phyloP scores from a whole-genome alignment of 345 rosid genomes.

The Salix dunnii region DNA sequence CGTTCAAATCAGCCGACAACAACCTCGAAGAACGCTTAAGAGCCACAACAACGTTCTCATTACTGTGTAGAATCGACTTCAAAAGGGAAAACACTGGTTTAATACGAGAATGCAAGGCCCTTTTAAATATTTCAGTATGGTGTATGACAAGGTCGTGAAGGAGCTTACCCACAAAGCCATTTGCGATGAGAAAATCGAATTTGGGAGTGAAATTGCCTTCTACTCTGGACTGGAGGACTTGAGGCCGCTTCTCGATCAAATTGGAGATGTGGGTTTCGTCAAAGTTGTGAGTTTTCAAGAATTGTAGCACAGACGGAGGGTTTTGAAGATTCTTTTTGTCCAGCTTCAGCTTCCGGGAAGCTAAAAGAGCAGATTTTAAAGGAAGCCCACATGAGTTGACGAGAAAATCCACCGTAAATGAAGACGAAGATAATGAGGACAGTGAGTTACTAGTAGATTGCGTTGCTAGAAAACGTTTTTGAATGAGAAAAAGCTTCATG shows the following conservation, averaged over 20 bases:
- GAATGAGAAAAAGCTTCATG: too few species aligned
- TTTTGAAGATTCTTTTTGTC: background rate
- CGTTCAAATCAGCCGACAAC: background rate
- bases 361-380: too few species aligned
- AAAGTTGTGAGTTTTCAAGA: background rate
- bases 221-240: background rate
- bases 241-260: background rate
- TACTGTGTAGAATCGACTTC: background rate
- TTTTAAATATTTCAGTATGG: background rate
- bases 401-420: too few species aligned
- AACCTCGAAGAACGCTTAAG: background rate
- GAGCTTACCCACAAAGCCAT: background rate
- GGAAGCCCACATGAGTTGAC: too few species aligned
- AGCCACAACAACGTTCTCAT: background rate
- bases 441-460: too few species aligned
- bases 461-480: too few species aligned
- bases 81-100: background rate
- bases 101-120: background rate
- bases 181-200: background rate
- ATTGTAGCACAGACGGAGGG: background rate
- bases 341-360: too few species aligned
- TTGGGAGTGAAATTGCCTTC: background rate
- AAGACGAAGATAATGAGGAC: too few species aligned
- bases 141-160: background rate
- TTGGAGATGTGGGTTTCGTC: background rate